Conservation (phyloP, 2,329 filamentous ascomycete genomes). For the Cercospora zeina region DNA sequence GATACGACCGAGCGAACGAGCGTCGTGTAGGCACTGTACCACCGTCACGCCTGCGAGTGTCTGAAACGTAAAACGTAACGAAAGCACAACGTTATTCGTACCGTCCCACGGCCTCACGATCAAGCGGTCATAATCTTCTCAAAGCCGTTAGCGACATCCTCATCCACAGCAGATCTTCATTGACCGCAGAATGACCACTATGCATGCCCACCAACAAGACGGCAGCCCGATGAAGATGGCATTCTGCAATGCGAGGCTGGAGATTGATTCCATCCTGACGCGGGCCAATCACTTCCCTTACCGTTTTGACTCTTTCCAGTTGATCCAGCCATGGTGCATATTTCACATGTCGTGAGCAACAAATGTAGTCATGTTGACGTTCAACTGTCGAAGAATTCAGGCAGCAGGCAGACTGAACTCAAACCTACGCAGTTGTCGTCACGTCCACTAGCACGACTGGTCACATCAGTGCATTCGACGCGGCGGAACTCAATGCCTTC, state of each 20-base stretch:
- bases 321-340: background rate
- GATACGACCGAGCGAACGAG: background rate
- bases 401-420: background rate
- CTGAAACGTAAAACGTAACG: too few relatives aligned
- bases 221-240: background rate
- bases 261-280: background rate
- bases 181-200: conserved; percentile 3
- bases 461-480: conserved; percentile 5
- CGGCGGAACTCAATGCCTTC: background rate
- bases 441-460: background rate
- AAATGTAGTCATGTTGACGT: conserved; percentile 19
- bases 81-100: background rate
- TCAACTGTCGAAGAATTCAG: background rate
- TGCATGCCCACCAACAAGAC: background rate
- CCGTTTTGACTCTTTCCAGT: background rate
- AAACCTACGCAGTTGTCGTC: background rate
- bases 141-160: conserved; percentile 1
- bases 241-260: background rate
- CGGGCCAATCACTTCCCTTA: background rate
- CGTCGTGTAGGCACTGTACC: background rate
- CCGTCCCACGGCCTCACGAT: background rate
- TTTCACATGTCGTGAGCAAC: background rate
- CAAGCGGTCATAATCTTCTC: conserved; percentile 11
- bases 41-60: background rate
- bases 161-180: background rate